These are phyloP conservation scores for Barnettozyma sp. DNA, from an alignment of 805 yeast species.

Conservation along the genomic window DNA sequence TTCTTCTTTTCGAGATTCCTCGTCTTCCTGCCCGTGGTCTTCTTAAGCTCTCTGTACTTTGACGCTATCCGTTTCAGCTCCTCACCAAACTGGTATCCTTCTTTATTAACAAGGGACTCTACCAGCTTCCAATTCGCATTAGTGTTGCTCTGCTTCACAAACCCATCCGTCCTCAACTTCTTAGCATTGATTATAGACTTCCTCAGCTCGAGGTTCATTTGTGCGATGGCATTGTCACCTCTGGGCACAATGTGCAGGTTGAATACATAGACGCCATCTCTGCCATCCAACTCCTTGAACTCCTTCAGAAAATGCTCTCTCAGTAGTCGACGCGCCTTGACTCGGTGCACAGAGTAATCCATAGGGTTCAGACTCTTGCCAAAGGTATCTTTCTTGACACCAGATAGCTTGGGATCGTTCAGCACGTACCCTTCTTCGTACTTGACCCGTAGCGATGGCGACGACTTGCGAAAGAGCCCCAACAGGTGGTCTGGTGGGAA, in stretches of 20 bases:
- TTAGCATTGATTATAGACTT: slow-evolving; percentile 7
- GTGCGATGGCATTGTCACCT: slow-evolving; percentile 3
- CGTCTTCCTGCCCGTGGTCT: not conserved
- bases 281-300: slow-evolving; percentile 7
- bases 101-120: slow-evolving; percentile 5
- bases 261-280: slow-evolving; percentile 21
- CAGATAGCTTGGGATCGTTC: slow-evolving; percentile 13
- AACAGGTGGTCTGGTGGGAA: slow-evolving; percentile 21
- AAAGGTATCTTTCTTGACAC: slow-evolving; percentile 5
- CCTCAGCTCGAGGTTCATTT: slow-evolving; percentile 7
- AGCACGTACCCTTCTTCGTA: slow-evolving; percentile 13
- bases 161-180: not conserved
- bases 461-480: slow-evolving; percentile 18
- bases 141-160: slow-evolving; percentile 3
- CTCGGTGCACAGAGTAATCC: slow-evolving; percentile 17
- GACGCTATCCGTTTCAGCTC: slow-evolving; percentile 5
- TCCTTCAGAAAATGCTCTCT: slow-evolving; percentile 11
- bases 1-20: not conserved
- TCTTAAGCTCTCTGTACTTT: not conserved
- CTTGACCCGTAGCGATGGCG: slow-evolving; percentile 20
- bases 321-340: slow-evolving; percentile 11
- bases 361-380: slow-evolving; percentile 15
- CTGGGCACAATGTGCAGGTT: slow-evolving; percentile 16
- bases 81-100: slow-evolving; percentile 9
- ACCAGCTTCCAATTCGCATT: slow-evolving; percentile 17